Base-by-base conservation (phyloP, 805 yeast genomes). In the Brettanomyces anomalus region DNA sequence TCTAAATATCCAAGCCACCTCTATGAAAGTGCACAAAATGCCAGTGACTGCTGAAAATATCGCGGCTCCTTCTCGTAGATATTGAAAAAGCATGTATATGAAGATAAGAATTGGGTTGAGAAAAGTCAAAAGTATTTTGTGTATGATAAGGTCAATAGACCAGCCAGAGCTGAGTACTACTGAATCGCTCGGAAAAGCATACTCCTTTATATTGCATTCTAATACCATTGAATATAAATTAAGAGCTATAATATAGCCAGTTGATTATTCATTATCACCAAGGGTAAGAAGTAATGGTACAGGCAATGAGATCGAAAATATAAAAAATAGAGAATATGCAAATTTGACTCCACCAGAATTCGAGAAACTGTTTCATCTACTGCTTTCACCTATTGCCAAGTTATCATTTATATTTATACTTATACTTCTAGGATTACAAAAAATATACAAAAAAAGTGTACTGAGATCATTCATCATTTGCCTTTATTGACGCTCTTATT, bases 401-500 rank as follows among this genome's bases (percentile, higher is more conserved):
- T n/a, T n/a, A n/a, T n/a, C n/a, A n/a, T n/a, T n/a, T n/a, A n/a
- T n/a, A 4, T 17, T 13, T 18, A 39, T 10, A n/a, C 49, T 48
- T 28, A 52, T 50, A 16, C 26, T 24, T 15, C 40, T 30, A 32
- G 33, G 35, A n/a, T 21, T 44, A 33, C 19, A 24, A 4, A 36
- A 41, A 17, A 20, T 4, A 6, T 21, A 15, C 21, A 24, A 16
- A 19, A 20, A 7, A 37, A n/a, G n/a, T n/a, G 32, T 28, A 28
- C 10, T 28, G 14, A 10, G 14, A 10, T 28, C 18, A 32, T 32
- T 32, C 8, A 7, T 45, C 40, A 55, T 36, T 51, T 51, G 50
- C 70, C 74, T 42, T 73, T 76, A 50, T 73, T 71, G 19, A 79
- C 82, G 43, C 81, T 73, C 57, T 74, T 76, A 40, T 81, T 74